Percentiles rank a stretch among this genome's conserved stretches.
Conservation (phyloP, 176 grass and related monocot species). For the Hordeum vulgare region DNA sequence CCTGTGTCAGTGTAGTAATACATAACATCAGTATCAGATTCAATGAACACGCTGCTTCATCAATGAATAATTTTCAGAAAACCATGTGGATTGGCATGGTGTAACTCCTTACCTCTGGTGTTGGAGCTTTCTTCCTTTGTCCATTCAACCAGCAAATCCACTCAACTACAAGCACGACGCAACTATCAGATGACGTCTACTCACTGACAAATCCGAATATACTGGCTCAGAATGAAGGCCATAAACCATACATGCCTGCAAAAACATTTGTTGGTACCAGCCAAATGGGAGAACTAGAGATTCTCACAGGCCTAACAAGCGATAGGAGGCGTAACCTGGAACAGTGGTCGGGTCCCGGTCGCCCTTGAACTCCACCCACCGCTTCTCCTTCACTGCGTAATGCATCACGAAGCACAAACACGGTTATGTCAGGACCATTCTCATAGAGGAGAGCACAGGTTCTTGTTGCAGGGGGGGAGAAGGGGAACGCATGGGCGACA, state of each 20-base stretch:
- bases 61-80: background rate
- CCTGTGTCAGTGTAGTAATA: slow-evolving; percentile 29
- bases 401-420: background rate
- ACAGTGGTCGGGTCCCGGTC: slow-evolving; percentile 72
- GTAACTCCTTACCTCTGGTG: slow-evolving; percentile 51
- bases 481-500: background rate
- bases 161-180: slow-evolving; percentile 63
- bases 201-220: background rate
- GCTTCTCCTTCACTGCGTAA: slow-evolving; percentile 68
- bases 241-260: slow-evolving; percentile 46
- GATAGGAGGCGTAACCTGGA: slow-evolving; percentile 52
- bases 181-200: slow-evolving; percentile 1
- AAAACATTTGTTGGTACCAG: background rate
- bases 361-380: slow-evolving; percentile 90
- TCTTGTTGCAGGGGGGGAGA: background rate
- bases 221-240: slow-evolving; percentile 1
- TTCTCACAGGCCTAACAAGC: background rate
- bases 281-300: background rate
- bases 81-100: background rate
- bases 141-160: slow-evolving; percentile 99
- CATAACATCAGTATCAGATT: slow-evolving; percentile 5
- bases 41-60: background rate
- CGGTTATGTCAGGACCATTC: background rate
- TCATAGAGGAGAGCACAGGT: background rate
- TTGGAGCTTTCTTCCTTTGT: slow-evolving; percentile 83